Base-by-base conservation (phyloP, 148 eudicot genomes). In the Chenopodium formosanum region DNA sequence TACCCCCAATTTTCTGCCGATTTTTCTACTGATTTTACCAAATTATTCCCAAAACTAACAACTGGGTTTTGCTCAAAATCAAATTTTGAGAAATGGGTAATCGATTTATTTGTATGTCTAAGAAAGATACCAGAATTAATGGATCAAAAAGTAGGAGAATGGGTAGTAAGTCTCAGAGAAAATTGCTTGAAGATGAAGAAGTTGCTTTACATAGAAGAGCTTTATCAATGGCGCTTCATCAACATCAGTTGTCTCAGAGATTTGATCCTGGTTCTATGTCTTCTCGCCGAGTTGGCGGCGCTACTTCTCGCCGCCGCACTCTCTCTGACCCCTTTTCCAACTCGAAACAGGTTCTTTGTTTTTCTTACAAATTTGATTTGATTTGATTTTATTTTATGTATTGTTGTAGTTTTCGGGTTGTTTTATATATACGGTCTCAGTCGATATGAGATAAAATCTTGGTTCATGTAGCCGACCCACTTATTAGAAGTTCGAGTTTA, bases 191-290 rank as follows among this genome's bases (percentile, higher is more conserved):
- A 34, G 99, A 94, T 14, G 98, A 95, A 82, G 99, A 93, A 69
- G 83, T 94, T 78, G 86, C 95, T 77, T 70, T 95, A 32, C 97
- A 95, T 76, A 87, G 90, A 47, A 94, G 94, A 79, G 99, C 97
- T 78, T 79, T 95, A 32, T 88, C 99, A 2, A 88, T 95, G 93
- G 99, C 95, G 32, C 88, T 95, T 87, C 97, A 94, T 4, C 97
- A 93, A 77, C 95, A 94, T 66, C 94, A 94, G 82, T 65, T 90
- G 84, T 95, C 99, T 82, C 97, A 95, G 86, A 84, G 97, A 66
- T 94, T 90, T 53, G 99, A 95, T 0, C 88, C 85, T 2, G 97
- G 91, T 50, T 92, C 97, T 23, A 92, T 92, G 90, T 95, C 99
- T 89, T 95, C 99, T 60, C 89, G 97, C 12, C 91, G 99, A 37